Conservation (phyloP, 441 rosid species). For the Corymbia calophylla region DNA sequence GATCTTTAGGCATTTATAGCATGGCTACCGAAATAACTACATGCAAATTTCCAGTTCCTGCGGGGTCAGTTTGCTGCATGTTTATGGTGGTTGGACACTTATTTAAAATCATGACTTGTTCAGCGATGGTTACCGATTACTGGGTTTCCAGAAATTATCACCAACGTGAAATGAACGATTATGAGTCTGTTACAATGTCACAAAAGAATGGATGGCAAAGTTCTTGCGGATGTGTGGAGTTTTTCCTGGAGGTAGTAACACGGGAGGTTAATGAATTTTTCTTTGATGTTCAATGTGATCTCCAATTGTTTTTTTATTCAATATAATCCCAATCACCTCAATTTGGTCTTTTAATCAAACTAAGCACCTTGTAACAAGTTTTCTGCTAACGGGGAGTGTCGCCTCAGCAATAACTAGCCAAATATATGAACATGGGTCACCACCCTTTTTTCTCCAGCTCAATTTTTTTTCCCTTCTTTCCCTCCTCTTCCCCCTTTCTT, state of each 20-base stretch:
- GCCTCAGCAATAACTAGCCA: background rate
- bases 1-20: background rate
- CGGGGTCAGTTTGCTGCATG: background rate
- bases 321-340: background rate
- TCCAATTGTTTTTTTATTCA: background rate
- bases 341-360: background rate
- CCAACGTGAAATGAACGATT: background rate
- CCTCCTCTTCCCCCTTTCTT: background rate
- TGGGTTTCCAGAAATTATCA: background rate
- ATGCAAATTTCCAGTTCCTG: background rate
- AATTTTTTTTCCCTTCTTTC: background rate
- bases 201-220: background rate
- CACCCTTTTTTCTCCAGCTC: background rate
- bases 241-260: background rate
- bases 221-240: background rate
- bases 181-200: background rate
- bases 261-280: background rate
- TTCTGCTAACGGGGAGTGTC: background rate
- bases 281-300: background rate
- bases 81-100: background rate
- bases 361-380: background rate
- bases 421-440: background rate
- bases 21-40: background rate
- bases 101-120: background rate
- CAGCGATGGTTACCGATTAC: background rate